Evolutionary conservation across 192 early-diverging fungal species (phyloP), one percentile per base, ranked within the genome.

Genomic region (Geranomyces variabilis): DNA sequence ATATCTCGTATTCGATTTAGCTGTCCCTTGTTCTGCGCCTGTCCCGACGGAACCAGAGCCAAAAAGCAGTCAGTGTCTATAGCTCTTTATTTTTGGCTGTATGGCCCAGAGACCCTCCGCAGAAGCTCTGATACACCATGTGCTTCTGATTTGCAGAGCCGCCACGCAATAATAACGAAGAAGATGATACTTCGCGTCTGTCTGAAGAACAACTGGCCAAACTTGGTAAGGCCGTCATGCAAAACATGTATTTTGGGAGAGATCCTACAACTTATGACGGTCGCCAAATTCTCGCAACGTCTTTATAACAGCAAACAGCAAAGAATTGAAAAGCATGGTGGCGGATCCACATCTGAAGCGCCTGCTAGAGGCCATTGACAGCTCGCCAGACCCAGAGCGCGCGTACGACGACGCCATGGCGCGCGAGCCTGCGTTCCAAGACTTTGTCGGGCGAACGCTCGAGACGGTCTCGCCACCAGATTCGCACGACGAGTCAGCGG

Each of bases 361-460:
- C 2, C 7, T 60, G 29, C 31, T 60, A 1, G 17, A 33, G 9
- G 19, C 58, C 29, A 33, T 60, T 17, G 58, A 60, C 31, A 33
- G 21, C 28, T 19, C 58, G 29, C 58, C 58, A 19, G 29, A 60
- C 31, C 29, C 58, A 30, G 58, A 60, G 58, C 21, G 21, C 17
- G 58, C 31, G 31, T 60, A 60, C 31, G 58, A 60, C 29, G 29
- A 60, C 15, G 58, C 58, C 5, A 17, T 60, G 17, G 29, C 31
- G 29, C 29, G 29, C 7, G 29, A 60, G 15, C 58, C 58, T 6
- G 17, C 17, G 29, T 60, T 60, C 58, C 58, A 60, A 19, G 58
- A 60, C 4, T 60, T 60, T 34, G 31, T 60, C 2, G 17, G 31
- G 9, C 17, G 31, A 9, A 34, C 58, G 28, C 29, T 60, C 9